Evolutionary conservation across 1,284 basidiomycete species (phyloP).

Genomic region (Tylopilus sp.): DNA sequence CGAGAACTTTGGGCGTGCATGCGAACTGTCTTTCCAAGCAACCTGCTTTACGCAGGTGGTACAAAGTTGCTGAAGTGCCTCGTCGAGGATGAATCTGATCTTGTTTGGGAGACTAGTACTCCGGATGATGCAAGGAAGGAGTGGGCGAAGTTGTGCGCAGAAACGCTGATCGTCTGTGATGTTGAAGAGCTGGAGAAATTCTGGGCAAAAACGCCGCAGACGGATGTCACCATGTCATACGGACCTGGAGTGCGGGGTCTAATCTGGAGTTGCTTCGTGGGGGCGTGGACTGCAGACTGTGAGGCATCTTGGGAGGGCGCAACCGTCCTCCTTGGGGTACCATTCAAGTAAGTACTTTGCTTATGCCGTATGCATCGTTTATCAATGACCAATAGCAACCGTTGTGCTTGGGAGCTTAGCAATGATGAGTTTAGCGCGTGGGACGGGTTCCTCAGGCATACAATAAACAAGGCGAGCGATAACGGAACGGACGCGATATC

Average conservation of each 20-base stretch:
- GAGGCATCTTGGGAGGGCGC: constrained; percentile 48
- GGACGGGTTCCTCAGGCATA: constrained; percentile 51
- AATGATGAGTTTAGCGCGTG: constrained; percentile 52
- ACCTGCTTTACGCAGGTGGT: constrained; percentile 40
- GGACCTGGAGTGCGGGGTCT: constrained; percentile 33
- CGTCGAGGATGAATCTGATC: constrained; percentile 43
- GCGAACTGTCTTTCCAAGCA: constrained; percentile 39
- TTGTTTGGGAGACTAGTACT: constrained; percentile 43
- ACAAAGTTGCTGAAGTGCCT: constrained; percentile 46
- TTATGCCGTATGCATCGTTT: constrained; percentile 8
- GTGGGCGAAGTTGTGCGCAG: constrained; percentile 60
- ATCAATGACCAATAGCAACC: constrained; percentile 35
- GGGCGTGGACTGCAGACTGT: constrained; percentile 46
- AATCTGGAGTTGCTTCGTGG: constrained; percentile 53
- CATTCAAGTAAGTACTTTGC: constrained; percentile 50
- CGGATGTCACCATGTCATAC: constrained; percentile 19
- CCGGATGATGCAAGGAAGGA: constrained; percentile 40
- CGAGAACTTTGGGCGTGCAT: constrained; percentile 52
- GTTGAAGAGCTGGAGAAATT: constrained; percentile 47
- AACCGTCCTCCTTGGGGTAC: constrained; percentile 52
- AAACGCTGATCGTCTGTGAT: constrained; percentile 45
- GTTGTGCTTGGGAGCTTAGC: constrained; percentile 49
- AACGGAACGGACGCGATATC: constrained; percentile 48
- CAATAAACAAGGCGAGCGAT: constrained; percentile 53
- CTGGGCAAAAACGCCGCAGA: constrained; percentile 38